These are phyloP conservation scores for Amphicarpaea edgeworthii DNA, from an alignment of 306 rosid genomes.

Conservation along the genomic window DNA sequence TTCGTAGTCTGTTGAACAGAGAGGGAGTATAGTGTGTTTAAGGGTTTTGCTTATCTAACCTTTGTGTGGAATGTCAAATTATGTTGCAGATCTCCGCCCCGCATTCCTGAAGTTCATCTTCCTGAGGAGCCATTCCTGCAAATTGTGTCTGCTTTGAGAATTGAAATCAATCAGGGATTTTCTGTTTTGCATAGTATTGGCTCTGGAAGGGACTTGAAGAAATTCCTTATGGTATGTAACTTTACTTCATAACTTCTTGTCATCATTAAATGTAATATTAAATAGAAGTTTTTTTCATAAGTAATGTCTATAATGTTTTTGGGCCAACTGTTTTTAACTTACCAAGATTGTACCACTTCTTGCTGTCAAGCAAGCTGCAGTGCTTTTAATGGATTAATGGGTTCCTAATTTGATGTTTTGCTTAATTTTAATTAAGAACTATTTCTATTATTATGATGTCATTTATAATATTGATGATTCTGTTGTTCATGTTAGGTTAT, in stretches of 20 bases:
- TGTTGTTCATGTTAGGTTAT: constrained; percentile 52
- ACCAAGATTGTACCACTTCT: constrained; percentile 5
- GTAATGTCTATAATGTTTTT: not conserved
- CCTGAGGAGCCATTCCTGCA: constrained; percentile 68
- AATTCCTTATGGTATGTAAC: constrained; percentile 62
- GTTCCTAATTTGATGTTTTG: too few relatives aligned
- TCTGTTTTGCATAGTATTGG: constrained; percentile 55
- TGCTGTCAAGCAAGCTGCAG: not conserved
- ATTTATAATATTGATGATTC: too few relatives aligned
- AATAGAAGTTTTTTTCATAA: too few relatives aligned
- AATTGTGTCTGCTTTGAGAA: constrained; percentile 54
- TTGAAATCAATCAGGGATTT: constrained; percentile 60
- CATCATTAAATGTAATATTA: not conserved
- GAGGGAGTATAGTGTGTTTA: not conserved
- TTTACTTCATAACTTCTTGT: not conserved
- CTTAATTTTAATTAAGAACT: too few relatives aligned
- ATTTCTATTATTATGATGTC: too few relatives aligned
- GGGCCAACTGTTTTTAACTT: not conserved
- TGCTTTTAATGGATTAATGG: constrained; percentile 1
- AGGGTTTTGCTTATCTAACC: not conserved
- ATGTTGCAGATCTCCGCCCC: constrained; percentile 59
- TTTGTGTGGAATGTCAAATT: not conserved
- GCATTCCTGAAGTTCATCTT: constrained; percentile 60
- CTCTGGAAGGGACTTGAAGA: constrained; percentile 71
- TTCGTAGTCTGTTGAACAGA: constrained; percentile 2